Conservation (phyloP, 2,329 filamentous ascomycete genomes). For the Lasiodiplodia hormozganensis region DNA sequence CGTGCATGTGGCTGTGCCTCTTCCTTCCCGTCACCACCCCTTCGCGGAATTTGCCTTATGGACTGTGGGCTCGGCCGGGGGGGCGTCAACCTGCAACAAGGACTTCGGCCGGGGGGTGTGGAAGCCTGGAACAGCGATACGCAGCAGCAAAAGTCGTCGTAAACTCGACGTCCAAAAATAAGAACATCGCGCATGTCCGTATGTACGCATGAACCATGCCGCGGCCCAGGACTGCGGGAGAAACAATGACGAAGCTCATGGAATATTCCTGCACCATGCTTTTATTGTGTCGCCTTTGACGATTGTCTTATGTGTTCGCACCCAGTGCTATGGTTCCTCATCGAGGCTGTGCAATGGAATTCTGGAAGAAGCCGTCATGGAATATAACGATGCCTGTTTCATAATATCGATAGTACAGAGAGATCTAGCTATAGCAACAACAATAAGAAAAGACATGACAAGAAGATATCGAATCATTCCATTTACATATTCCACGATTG, state of each 20-base stretch:
- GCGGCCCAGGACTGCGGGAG: background rate
- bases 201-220: background rate
- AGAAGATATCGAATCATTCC: slow-evolving; percentile 2
- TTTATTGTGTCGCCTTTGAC: background rate
- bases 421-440: background rate
- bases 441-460: background rate
- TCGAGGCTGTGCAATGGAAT: background rate
- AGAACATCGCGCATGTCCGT: background rate
- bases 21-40: background rate
- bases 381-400: background rate
- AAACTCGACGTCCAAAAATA: background rate
- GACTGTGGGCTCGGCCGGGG: background rate
- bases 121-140: background rate
- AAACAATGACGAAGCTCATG: background rate
- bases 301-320: background rate
- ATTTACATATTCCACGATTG: slow-evolving; percentile 11
- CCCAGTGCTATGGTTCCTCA: background rate
- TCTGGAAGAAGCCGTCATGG: background rate
- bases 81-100: background rate
- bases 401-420: slow-evolving; percentile 15
- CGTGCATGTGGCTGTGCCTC: background rate
- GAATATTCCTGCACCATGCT: background rate
- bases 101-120: background rate
- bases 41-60: background rate
- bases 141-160: background rate